Evolutionary conservation across 306 rosid genomes (phyloP).

Genomic region (Adenanthera pavonina): DNA sequence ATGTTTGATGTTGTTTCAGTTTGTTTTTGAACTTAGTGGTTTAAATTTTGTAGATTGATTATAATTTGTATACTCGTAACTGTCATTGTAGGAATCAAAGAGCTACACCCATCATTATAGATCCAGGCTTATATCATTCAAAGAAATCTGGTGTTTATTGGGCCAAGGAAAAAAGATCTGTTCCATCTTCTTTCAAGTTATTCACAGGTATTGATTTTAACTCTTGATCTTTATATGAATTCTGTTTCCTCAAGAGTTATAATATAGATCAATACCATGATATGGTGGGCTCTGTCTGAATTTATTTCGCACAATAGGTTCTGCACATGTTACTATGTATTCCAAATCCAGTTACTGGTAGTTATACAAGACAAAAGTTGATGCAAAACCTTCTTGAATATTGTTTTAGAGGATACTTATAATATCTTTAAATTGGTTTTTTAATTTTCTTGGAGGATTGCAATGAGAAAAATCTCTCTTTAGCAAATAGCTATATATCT

Average conservation of each 20-base stretch:
- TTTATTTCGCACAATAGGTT: conserved; percentile 9
- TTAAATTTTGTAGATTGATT: conserved; percentile 16
- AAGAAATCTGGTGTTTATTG: conserved; percentile 86
- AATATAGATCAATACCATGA: background rate
- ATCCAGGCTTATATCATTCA: conserved; percentile 84
- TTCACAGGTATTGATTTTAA: conserved; percentile 61
- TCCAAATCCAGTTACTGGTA: background rate
- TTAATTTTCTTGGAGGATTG: conserved; percentile 20
- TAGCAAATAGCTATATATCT: conserved; percentile 23
- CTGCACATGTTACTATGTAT: background rate
- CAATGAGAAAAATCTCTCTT: background rate
- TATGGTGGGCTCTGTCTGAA: conserved; percentile 5
- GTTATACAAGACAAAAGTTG: background rate
- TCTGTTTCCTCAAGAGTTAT: background rate
- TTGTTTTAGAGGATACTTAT: background rate
- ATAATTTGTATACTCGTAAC: conserved; percentile 25
- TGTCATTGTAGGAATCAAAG: conserved; percentile 62
- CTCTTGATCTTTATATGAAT: conserved; percentile 2
- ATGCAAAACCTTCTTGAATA: background rate
- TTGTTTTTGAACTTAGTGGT: conserved; percentile 9
- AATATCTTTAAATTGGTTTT: conserved; percentile 16
- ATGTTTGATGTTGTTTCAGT: conserved; percentile 18
- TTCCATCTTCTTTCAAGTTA: conserved; percentile 88
- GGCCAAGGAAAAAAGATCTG: conserved; percentile 90
- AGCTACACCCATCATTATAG: conserved; percentile 83